Evolutionary conservation across 352 stramenopile species (phyloP), one percentile per base, ranked within the genome.

Genomic region (Detonula confervacea): DNA sequence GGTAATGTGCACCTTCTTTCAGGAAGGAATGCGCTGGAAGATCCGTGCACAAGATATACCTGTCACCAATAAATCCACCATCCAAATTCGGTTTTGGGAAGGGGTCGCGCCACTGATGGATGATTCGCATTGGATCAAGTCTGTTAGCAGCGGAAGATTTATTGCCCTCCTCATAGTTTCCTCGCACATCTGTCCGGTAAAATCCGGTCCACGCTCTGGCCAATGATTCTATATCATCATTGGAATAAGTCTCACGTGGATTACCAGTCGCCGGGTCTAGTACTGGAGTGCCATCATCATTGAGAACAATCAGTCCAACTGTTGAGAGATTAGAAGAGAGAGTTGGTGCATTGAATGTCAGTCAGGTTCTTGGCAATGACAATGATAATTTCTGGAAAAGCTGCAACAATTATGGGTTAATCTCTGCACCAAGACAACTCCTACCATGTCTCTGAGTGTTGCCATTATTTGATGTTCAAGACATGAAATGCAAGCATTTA

Each of bases 181-280:
- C 80, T 35, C 80, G 49, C 11, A 46, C 18, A 70, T 11, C 20
- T 20, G 64, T 49, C 12, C 68, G 54, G 35, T 75, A 39, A 69
- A 91, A 90, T 0, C 86, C 86, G n/a, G 86, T 91, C 80, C 80
- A 91, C 2, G 69, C 80, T 11, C 83, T 60, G 37, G 87, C 73
- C 61, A 86, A 90, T 12, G 66, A 77, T 30, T 77, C 65, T 49
- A 91, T 87, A 59, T 90, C 75, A 61, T 88, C 75, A 54, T 91
- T 91, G 11, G 74, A 80, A 55, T 91, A 91, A 6, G 72, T 86
- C 63, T 81, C 35, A 62, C 82, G 20, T 11, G 67, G 44, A 14
- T 80, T 73, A 18, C 80, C 79, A 35, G 59, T 69, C 4, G 37
- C 33, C 24, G 27, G 27, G 68, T 87, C 80, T 16, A 80, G 3